Percentiles rank a stretch among this genome's conserved stretches.
Evolutionary conservation across 2,329 filamentous ascomycete species (phyloP).

Genomic region (Ophiostoma ulmi): DNA sequence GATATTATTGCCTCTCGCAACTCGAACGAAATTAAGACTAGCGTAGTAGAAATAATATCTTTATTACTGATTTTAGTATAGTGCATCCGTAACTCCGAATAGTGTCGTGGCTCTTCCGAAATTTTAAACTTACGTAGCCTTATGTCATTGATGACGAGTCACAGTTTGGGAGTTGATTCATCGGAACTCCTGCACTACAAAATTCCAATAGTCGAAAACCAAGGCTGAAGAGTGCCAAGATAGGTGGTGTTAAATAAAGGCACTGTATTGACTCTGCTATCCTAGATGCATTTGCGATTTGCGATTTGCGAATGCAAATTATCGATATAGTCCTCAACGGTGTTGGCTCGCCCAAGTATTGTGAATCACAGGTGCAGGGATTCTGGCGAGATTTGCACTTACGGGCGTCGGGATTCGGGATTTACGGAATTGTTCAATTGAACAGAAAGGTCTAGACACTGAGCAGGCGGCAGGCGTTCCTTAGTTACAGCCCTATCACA

Average conservation of each 20-base stretch:
- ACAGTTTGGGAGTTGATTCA: too few species aligned
- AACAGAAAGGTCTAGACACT: not conserved
- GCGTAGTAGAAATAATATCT: not conserved
- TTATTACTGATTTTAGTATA: too few species aligned
- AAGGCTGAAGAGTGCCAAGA: not conserved
- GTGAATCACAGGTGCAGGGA: not conserved
- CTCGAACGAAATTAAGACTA: not conserved
- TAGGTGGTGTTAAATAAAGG: not conserved
- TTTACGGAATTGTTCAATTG: not conserved
- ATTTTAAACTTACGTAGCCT: too few species aligned
- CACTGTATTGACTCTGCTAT: not conserved
- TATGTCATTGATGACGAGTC: too few species aligned
- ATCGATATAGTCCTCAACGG: not conserved
- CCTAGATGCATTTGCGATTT: not conserved
- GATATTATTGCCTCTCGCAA: not conserved
- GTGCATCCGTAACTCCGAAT: not conserved
- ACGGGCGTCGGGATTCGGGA: not conserved
- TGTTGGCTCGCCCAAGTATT: not conserved
- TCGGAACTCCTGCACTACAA: too few species aligned
- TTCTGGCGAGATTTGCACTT: not conserved
- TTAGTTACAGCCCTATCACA: conserved; percentile 1
- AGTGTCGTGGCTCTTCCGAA: too few species aligned
- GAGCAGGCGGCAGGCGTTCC: not conserved
- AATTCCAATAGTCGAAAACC: too few species aligned
- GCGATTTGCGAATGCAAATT: not conserved